Evolutionary conservation across 352 stramenopile genomes (phyloP), one percentile per base, ranked within the genome.

Genomic region (Pythium pyrilobum): DNA sequence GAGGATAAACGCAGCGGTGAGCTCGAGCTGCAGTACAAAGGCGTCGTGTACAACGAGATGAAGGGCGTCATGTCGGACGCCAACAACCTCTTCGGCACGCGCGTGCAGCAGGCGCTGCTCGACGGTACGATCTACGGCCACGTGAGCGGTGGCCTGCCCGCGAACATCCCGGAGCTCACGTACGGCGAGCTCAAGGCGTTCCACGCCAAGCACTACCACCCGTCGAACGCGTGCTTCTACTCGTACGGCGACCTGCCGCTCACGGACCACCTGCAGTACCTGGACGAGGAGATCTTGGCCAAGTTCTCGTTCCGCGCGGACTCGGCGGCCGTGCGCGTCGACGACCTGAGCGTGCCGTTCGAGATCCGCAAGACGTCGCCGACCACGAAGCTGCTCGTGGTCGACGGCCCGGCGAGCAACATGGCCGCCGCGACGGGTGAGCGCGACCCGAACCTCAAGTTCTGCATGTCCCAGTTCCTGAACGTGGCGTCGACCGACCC

Each of bases 1-100:
- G 56, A 72, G 4, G 60, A 68, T 3, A 71, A 70, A 5, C 21
- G 36, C 27, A 53, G 51, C 15, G 59, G 60, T 45, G 64, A 80
- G 24, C 57, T 65, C 21, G 55, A 78, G 25, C 69, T 92, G 8
- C 52, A 79, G 29, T 87, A 83, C 62, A 92, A 92, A 55, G 96
- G 96, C 39, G 96, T 99, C n/a, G 96, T 99, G n/a, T 98, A 97
- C 67, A 99, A 99, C 64, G 97, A 99, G 76, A 99, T 99, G 97
- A 99, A 99, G 68, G 96, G 97, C 40, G 93, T 98, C 5, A 95
- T 99, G 56, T 98, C 91, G 13, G 95, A 92, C 54, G 92, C 92
- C 43, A 94, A 98, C 68, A 97, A 92, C 33, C 68, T 98, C 15
- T 87, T 98, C 40, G 81, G 76, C 27, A 91, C 90, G 29, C 88